These are phyloP conservation scores for Grigorovia transvaalensis DNA, from an alignment of 805 yeast species.

Conservation along the genomic window DNA sequence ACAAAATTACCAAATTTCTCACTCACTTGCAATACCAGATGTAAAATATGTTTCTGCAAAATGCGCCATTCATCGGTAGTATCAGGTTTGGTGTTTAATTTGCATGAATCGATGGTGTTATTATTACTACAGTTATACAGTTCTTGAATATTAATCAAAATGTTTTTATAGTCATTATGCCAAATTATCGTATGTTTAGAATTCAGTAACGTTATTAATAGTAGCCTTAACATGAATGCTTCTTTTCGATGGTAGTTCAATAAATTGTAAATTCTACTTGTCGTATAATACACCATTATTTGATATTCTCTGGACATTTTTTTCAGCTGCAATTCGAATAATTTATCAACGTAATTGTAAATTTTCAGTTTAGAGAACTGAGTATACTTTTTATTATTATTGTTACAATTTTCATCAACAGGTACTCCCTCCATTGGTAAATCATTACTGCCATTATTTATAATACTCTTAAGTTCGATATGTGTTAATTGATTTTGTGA, in stretches of 20 bases:
- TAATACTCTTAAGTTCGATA: background rate
- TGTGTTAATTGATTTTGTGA: constrained; percentile 16
- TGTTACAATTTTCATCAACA: constrained; percentile 8
- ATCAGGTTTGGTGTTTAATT: constrained; percentile 23
- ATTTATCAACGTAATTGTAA: constrained; percentile 35
- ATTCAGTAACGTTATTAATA: constrained; percentile 44
- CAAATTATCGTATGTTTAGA: constrained; percentile 20
- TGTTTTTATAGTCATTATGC: constrained; percentile 29
- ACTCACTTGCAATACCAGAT: constrained; percentile 42
- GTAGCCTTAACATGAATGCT: constrained; percentile 56
- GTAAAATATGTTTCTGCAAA: constrained; percentile 46
- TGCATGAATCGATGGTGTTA: constrained; percentile 31
- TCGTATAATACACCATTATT: constrained; percentile 50
- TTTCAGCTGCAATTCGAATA: constrained; percentile 36
- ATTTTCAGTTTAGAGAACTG: constrained; percentile 32
- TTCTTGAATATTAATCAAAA: constrained; percentile 40
- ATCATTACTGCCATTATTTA: background rate
- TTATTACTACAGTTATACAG: constrained; percentile 35
- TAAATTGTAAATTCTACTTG: constrained; percentile 54
- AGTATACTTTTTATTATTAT: background rate
- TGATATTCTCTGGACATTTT: constrained; percentile 43
- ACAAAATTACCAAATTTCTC: constrained; percentile 38
- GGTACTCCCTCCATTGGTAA: background rate
- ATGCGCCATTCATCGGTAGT: constrained; percentile 39
- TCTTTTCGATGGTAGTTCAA: constrained; percentile 57